Percentiles rank a stretch among this genome's conserved stretches.
phyloP scores from a whole-genome alignment of 2,329 filamentous ascomycete species.

The Trichoderma sp. region DNA sequence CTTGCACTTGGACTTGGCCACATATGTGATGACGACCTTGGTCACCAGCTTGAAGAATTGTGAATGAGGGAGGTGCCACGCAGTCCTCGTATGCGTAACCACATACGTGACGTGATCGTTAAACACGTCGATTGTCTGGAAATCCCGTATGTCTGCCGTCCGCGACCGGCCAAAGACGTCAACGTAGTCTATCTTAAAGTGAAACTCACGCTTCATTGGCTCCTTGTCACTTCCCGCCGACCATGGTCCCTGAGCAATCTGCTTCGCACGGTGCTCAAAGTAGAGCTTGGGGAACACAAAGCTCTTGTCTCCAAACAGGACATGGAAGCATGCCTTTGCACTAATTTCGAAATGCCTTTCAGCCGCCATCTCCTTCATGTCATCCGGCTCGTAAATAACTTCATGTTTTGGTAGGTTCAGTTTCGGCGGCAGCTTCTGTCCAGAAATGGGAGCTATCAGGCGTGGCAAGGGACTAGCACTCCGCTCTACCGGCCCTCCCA shows the following conservation, averaged over 20 bases:
- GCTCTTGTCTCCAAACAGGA: slow-evolving; percentile 94
- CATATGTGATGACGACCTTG: slow-evolving; percentile 91
- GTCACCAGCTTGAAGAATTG: slow-evolving; percentile 76
- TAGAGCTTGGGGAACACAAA: slow-evolving; percentile 91
- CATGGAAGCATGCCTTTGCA: slow-evolving; percentile 91
- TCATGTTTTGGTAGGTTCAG: slow-evolving; percentile 79
- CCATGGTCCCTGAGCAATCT: slow-evolving; percentile 88
- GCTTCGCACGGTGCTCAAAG: slow-evolving; percentile 73
- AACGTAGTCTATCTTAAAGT: slow-evolving; percentile 69
- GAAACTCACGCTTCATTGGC: slow-evolving; percentile 73
- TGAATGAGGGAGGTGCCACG: slow-evolving; percentile 83
- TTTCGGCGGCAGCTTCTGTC: slow-evolving; percentile 54
- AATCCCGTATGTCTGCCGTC: slow-evolving; percentile 67
- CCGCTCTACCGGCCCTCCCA: slow-evolving; percentile 37
- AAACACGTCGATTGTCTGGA: slow-evolving; percentile 80
- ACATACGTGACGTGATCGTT: slow-evolving; percentile 72
- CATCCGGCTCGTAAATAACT: slow-evolving; percentile 78
- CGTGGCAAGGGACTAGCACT: slow-evolving; percentile 36
- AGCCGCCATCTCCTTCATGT: slow-evolving; percentile 70
- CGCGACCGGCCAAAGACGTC: slow-evolving; percentile 63
- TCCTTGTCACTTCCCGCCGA: slow-evolving; percentile 58
- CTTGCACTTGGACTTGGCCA: slow-evolving; percentile 89
- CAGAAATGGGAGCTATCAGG: slow-evolving; percentile 34
- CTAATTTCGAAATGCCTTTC: slow-evolving; percentile 87
- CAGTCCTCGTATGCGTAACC: slow-evolving; percentile 59